Evolutionary conservation across 169 alveolate genomes (phyloP), one percentile per base, ranked within the genome.

Genomic region (Plasmodium gaboni): DNA sequence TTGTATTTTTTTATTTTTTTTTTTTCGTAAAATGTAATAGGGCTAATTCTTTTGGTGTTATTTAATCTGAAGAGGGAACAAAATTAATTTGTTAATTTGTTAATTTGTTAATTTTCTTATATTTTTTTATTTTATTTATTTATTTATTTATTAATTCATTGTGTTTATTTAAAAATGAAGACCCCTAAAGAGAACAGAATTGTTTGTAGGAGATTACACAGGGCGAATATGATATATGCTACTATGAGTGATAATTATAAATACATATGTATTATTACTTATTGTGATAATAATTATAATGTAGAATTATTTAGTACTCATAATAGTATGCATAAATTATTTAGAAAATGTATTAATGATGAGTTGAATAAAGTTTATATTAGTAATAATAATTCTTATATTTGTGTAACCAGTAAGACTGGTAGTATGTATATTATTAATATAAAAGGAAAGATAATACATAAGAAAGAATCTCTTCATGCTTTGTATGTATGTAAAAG

Each of bases 221-320:
- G 90, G 12, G 90, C 60, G 15, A 80, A 80, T 61, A 80, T 80
- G 90, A 38, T 80, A 22, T 80, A 67, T 53, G 83, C 90, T 19
- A 80, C 90, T 7, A 68, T 80, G 57, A 80, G 90, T 32, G 67
- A 80, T 28, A 68, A 80, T 32, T 32, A 57, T 63, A 80, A 80
- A 19, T 80, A 80, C 61, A 80, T 80, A 28, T 80, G 90, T 48
- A 80, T 80, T 26, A 80, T 80, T 60, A 80, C 83, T n/a, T 48
- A 53, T 42, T 67, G 69, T 71, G 83, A 68, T 48, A 80, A 80
- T 26, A 60, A 22, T 55, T 80, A 80, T 28, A 80, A 80, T 60
- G 32, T 80, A 22, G 90, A 80, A 50, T 48, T 80, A 42, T 80
- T 80, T 60, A 80, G 72, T 28, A 48, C 83, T 7, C 67, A 46